Percentiles rank a stretch among this genome's conserved stretches.
Conservation (phyloP, 2,329 filamentous ascomycete species). For the Apiospora phragmitis region DNA sequence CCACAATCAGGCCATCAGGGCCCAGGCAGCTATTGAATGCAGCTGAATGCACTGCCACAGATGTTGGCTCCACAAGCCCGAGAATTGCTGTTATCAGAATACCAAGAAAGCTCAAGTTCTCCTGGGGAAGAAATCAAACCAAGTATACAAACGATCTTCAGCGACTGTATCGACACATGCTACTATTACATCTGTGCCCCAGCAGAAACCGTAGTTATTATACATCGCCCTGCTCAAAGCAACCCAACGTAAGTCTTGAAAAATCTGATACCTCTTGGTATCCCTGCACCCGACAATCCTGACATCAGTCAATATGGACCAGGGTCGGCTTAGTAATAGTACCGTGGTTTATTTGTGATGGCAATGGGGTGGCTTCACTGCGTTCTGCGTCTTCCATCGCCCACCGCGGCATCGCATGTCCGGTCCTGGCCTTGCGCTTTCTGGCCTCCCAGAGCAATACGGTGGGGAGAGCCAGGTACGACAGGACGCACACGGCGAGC, state of each 20-base stretch:
- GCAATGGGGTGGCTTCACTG: background rate
- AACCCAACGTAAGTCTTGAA: too few species aligned
- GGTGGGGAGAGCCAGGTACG: background rate
- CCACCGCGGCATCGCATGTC: background rate
- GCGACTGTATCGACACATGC: too few species aligned
- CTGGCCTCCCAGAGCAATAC: constrained; percentile 1
- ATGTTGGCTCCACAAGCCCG: background rate
- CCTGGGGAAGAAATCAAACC: too few species aligned
- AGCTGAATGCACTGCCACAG: background rate
- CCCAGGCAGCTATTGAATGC: too few species aligned
- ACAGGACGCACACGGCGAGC: background rate
- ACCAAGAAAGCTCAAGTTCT: too few species aligned
- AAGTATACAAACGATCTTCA: too few species aligned
- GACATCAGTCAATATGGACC: background rate
- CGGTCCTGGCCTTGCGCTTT: background rate
- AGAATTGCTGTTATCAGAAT: too few species aligned
- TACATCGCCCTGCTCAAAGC: too few species aligned
- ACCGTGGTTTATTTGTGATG: background rate
- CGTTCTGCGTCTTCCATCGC: background rate
- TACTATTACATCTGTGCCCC: too few species aligned
- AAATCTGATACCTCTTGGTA: too few species aligned
- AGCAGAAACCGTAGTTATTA: too few species aligned
- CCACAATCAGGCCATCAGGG: background rate
- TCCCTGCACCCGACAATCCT: too few species aligned
- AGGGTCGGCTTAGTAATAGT: background rate